Base-by-base conservation (phyloP, 2,329 filamentous ascomycete genomes). In the Ceratocystiopsis minuta region DNA sequence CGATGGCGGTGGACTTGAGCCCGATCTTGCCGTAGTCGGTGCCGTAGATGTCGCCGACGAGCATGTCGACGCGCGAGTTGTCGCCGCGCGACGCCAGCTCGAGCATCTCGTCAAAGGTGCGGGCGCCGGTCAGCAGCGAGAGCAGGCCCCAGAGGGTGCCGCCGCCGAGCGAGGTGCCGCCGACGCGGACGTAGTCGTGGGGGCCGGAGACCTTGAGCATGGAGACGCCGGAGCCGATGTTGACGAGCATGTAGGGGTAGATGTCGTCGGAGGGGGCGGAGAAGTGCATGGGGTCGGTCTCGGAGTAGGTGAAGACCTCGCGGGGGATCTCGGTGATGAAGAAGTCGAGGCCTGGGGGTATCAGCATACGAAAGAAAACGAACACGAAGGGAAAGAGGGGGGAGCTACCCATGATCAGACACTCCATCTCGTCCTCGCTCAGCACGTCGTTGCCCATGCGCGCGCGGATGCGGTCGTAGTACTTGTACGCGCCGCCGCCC, bases 401-500 rank as follows among this genome's bases (percentile, higher is more conserved):
- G 24, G 15, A 12, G 12, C 49, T 59, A 86, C 83, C 86, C 54
- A 90, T 90, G 49, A 98, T 98, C 45, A 98, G 64, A 56, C 90
- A 98, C 59, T 94, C 86, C 90, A 98, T 98, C 63, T 98, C 90
- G 54, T 98, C 90, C 60, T 96, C 90, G 36, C 86, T 70, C 53
- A 87, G 66, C 16, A 98, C 86, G 55, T 95, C 81, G 2, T 94
- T 83, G 14, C 82, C 82, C 40, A 98, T 64, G 5, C 79, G 76
- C 47, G 88, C 74, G 55, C 77, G 78, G 52, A 98, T 85, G 59
- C 77, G 79, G 57, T 96, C 86, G 59, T 96, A 95, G 62, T 83
- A 98, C 59, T 96, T 95, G 68, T 83, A 96, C 6, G 90, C 87
- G 16, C 90, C 90, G 24, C 90, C 90, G 6, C 90, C 90, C 0